These are phyloP conservation scores for Cyanidioschyzon merolae DNA, from an alignment of 23 red algal species.

Conservation along the genomic window DNA sequence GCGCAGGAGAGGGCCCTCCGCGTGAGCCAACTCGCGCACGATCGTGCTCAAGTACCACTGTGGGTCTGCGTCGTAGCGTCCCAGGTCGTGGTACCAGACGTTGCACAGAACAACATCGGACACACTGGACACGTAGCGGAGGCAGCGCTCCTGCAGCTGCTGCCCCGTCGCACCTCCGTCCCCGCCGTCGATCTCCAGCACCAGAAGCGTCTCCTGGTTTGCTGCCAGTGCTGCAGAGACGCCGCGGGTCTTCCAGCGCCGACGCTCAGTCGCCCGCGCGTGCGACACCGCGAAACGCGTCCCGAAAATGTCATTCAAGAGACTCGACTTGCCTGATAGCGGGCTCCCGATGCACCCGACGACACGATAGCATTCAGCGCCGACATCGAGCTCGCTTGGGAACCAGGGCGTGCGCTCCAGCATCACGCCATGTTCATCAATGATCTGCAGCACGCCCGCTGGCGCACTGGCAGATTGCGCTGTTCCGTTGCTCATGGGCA, in stretches of 20 bases:
- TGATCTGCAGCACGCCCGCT: conserved; percentile 24
- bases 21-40: conserved; percentile 23
- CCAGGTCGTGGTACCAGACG: conserved; percentile 82
- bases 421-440: conserved; percentile 45
- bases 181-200: conserved; percentile 82
- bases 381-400: conserved; percentile 47
- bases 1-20: conserved; percentile 23
- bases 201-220: conserved; percentile 35
- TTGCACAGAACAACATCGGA: conserved; percentile 78
- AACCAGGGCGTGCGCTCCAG: conserved; percentile 60
- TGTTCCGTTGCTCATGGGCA: not conserved
- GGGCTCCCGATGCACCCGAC: conserved; percentile 60
- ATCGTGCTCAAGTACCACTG: conserved; percentile 49
- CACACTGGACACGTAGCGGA: conserved; percentile 46
- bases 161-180: conserved; percentile 66
- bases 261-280: conserved; percentile 16
- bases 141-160: conserved; percentile 45
- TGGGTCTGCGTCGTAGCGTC: conserved; percentile 51
- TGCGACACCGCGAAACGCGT: conserved; percentile 59
- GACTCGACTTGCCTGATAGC: conserved; percentile 77
- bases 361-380: conserved; percentile 47
- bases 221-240: conserved; percentile 35
- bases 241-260: conserved; percentile 58
- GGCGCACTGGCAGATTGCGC: not conserved
- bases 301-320: conserved; percentile 64